Percentiles rank a stretch among this genome's conserved stretches.
phyloP scores from a whole-genome alignment of 2,329 filamentous ascomycete species.

The Pseudogymnoascus sp. region DNA sequence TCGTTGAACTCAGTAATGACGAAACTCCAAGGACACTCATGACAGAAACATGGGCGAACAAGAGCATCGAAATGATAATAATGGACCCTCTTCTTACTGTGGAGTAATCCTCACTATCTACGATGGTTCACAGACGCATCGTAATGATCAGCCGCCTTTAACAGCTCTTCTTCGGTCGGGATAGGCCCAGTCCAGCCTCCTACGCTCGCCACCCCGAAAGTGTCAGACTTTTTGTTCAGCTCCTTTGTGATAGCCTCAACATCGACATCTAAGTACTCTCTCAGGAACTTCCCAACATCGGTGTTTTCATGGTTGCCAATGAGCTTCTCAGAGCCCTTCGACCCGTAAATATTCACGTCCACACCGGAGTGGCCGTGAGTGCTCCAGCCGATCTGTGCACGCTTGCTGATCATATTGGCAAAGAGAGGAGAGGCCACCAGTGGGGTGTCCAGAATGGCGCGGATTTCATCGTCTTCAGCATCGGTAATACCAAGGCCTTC shows the following conservation, averaged over 20 bases:
- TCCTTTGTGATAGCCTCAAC: slow-evolving; percentile 70
- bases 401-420: slow-evolving; percentile 76
- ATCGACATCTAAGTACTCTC: slow-evolving; percentile 71
- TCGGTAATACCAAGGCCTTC: slow-evolving; percentile 70
- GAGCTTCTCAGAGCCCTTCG: slow-evolving; percentile 53
- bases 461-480: slow-evolving; percentile 62
- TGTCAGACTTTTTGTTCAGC: slow-evolving; percentile 34
- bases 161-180: slow-evolving; percentile 20
- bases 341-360: slow-evolving; percentile 94
- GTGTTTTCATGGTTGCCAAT: slow-evolving; percentile 95
- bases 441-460: slow-evolving; percentile 51
- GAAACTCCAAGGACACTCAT: background rate
- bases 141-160: background rate
- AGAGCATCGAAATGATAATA: background rate
- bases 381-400: slow-evolving; percentile 86
- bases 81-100: background rate
- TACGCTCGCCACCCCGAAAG: slow-evolving; percentile 14
- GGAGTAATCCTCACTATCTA: background rate
- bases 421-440: slow-evolving; percentile 51
- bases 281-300: slow-evolving; percentile 76
- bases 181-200: slow-evolving; percentile 21
- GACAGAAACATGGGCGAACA: background rate
- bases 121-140: background rate
- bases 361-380: slow-evolving; percentile 90
- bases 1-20: background rate